phyloP scores from a whole-genome alignment of 345 rosid species.

The Populus ilicifolia region DNA sequence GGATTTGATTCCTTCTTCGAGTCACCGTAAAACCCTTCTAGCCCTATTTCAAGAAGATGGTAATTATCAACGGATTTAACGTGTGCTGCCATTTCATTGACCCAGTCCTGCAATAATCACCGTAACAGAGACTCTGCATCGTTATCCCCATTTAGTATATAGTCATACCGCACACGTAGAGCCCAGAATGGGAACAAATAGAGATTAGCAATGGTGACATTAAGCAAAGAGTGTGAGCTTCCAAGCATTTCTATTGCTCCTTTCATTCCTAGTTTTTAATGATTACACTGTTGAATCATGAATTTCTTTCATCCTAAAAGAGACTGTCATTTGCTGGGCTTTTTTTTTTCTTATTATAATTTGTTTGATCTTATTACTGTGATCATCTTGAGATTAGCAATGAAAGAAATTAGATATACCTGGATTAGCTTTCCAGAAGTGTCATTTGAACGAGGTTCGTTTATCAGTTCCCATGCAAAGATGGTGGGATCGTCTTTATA shows the following conservation, averaged over 20 bases:
- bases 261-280: too few species aligned
- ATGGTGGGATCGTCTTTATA: constrained; percentile 76
- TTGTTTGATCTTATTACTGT: background rate
- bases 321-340: too few species aligned
- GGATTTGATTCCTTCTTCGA: constrained; percentile 57
- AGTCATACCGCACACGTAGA: too few species aligned
- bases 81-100: constrained; percentile 57
- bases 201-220: too few species aligned
- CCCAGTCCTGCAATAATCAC: constrained; percentile 44
- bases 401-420: constrained; percentile 21
- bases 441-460: constrained; percentile 61
- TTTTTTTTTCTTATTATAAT: too few species aligned
- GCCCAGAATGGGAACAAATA: too few species aligned
- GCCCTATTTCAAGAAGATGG: constrained; percentile 70
- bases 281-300: too few species aligned
- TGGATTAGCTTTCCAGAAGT: constrained; percentile 48
- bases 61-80: constrained; percentile 59
- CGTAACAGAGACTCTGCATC: background rate
- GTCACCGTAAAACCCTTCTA: constrained; percentile 76
- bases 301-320: too few species aligned
- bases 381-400: background rate
- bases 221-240: too few species aligned
- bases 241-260: too few species aligned
- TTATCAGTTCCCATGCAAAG: constrained; percentile 91
- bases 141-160: background rate